These are phyloP conservation scores for Termitomyces sp. DNA, from an alignment of 768 basidiomycete species.

Conservation along the genomic window DNA sequence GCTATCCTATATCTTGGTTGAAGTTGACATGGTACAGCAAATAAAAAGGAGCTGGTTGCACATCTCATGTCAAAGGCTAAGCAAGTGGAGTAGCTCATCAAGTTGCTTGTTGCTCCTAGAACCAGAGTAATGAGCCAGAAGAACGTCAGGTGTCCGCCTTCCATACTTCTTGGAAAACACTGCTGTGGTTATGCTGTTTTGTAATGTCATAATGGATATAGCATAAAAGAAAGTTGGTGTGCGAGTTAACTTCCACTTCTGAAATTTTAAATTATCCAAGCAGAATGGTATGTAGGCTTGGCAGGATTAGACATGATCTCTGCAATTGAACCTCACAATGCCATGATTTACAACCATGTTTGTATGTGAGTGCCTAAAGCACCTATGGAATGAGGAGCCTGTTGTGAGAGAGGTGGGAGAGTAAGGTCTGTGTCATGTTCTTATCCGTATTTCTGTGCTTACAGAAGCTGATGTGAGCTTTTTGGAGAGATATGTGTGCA, in stretches of 20 bases:
- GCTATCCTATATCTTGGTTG: neutral
- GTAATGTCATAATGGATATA: too few species aligned
- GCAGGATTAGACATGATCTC: too few species aligned
- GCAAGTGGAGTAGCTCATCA: constrained; percentile 83
- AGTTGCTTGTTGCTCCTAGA: constrained; percentile 75
- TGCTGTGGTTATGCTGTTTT: too few species aligned
- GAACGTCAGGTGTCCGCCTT: constrained; percentile 82
- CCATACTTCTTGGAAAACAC: too few species aligned
- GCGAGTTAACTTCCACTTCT: too few species aligned
- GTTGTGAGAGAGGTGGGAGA: constrained; percentile 42
- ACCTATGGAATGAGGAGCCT: too few species aligned
- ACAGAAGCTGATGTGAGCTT: neutral
- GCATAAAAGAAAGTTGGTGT: too few species aligned
- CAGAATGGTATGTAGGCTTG: too few species aligned
- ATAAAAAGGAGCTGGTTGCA: constrained; percentile 78
- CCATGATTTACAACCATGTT: too few species aligned
- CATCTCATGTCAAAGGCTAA: constrained; percentile 87
- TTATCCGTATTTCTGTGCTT: neutral
- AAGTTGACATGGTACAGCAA: constrained; percentile 45
- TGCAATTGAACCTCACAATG: too few species aligned
- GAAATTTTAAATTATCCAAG: too few species aligned
- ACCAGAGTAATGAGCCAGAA: constrained; percentile 75
- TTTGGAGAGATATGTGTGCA: constrained; percentile 36
- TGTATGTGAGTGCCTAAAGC: too few species aligned
- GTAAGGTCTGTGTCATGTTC: constrained; percentile 26